phyloP scores from a whole-genome alignment of 129 eudicot species.

The Glebionis coronaria region DNA sequence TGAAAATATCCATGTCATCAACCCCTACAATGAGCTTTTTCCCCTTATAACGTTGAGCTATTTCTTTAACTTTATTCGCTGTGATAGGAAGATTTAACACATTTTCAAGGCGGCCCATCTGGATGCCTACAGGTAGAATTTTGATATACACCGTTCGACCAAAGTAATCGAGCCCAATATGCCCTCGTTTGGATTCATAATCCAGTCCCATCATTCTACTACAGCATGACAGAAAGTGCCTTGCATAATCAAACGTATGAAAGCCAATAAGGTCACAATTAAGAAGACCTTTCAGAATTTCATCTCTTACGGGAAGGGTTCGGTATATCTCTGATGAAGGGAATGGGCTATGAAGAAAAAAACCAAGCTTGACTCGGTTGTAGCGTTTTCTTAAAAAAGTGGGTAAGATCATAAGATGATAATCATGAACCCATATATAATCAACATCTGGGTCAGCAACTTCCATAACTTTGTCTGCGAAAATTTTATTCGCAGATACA shows the following conservation, averaged over 20 bases:
- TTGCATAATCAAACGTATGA: slow-evolving; percentile 88
- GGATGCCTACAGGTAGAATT: slow-evolving; percentile 83
- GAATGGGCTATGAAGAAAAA: slow-evolving; percentile 87
- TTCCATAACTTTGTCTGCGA: slow-evolving; percentile 83
- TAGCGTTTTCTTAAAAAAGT: slow-evolving; percentile 62
- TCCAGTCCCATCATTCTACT: slow-evolving; percentile 83
- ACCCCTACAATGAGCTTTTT: slow-evolving; percentile 71
- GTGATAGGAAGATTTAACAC: slow-evolving; percentile 66
- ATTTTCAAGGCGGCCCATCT: slow-evolving; percentile 63
- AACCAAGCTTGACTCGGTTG: slow-evolving; percentile 70
- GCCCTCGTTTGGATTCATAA: slow-evolving; percentile 81
- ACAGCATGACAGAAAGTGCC: slow-evolving; percentile 86
- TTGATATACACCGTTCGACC: slow-evolving; percentile 86
- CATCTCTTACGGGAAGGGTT: slow-evolving; percentile 74
- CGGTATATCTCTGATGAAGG: slow-evolving; percentile 85
- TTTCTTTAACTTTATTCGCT: slow-evolving; percentile 53
- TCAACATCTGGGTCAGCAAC: slow-evolving; percentile 77
- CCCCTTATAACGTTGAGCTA: slow-evolving; percentile 56
- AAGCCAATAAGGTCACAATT: slow-evolving; percentile 84
- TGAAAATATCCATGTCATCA: slow-evolving; percentile 90
- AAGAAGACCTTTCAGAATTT: slow-evolving; percentile 71
- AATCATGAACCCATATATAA: slow-evolving; percentile 86
- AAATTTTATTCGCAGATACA: slow-evolving; percentile 69
- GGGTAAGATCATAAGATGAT: slow-evolving; percentile 88
- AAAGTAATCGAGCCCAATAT: slow-evolving; percentile 76